A percentile compares a stretch with the other conserved stretches of the same genome.
Conservation (phyloP, 371 early-diverging fungal species). For the Coemansia sp. region DNA sequence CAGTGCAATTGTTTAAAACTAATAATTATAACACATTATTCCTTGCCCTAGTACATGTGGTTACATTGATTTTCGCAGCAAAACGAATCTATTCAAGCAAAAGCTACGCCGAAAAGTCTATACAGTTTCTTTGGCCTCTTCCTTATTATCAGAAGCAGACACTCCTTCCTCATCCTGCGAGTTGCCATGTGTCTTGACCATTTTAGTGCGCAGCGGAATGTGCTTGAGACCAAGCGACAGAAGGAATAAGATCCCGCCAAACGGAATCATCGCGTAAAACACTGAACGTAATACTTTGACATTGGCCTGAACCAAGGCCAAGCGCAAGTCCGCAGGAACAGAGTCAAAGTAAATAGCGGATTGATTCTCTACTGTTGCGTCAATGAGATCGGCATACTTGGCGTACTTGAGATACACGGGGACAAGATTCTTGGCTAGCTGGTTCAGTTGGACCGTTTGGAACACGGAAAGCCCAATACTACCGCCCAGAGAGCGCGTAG, state of each 20-base stretch:
- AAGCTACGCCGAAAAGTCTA: not conserved
- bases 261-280: conserved; percentile 24
- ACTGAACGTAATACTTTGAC: conserved; percentile 16
- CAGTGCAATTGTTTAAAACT: no score
- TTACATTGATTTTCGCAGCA: no score
- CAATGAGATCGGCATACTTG: conserved; percentile 7
- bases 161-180: not conserved
- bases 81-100: not conserved
- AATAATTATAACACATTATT: no score
- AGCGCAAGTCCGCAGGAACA: conserved; percentile 12
- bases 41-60: no score
- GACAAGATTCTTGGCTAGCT: not conserved
- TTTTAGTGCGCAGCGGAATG: conserved; percentile 36
- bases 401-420: conserved; percentile 10
- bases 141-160: not conserved
- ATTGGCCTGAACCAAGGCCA: conserved; percentile 14
- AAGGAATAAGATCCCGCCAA: conserved; percentile 16
- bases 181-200: conserved; percentile 23
- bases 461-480: conserved; percentile 59
- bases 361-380: conserved; percentile 14
- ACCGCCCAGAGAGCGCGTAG: conserved; percentile 61
- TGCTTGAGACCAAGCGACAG: conserved; percentile 12
- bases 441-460: conserved; percentile 27
- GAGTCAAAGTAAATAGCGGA: conserved; percentile 10
- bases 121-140: not conserved